Base-by-base conservation (phyloP, 176 grass and related monocot species). In the Carex myosuroides region DNA sequence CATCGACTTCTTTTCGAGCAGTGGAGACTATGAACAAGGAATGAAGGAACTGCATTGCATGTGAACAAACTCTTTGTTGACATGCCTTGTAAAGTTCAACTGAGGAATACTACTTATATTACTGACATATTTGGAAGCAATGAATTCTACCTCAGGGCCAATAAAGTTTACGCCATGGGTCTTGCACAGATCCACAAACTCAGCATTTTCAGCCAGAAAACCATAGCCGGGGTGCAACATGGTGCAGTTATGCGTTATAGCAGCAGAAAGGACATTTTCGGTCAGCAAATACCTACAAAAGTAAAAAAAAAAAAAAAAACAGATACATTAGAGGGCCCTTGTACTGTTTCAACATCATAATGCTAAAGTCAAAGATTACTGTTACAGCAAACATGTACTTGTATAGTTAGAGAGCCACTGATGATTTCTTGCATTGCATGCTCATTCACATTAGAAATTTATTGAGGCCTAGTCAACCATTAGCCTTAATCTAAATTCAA, bases 151-250 rank as follows among this genome's bases (percentile, higher is more conserved):
- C 85, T 90, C 86, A 39, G 88, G 88, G 7, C 88, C 88, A 60
- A 87, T 90, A 74, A 90, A 90, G 56, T 90, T 87, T 64, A 90
- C 81, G 52, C 81, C 72, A 81, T 90, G 88, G 11, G 53, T 78
- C 70, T 75, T 90, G 74, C 88, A 90, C 33, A 90, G 78, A 21
- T 90, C 88, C 52, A 90, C 88, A 87, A 90, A 90, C 32, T 59
- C 54, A 66, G 85, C 88, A 84, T 90, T 90, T 86, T 87, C 88
- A 65, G 88, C 54, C 37, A 90, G 85, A 70, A 90, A 90, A 81
- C 88, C 88, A 60, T 87, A 90, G 9, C 88, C 88, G 58, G 88
- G 88, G 79, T 90, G 88, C 80, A 90, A 81, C 88, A 90, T 90
- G 6, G 88, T 90, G 75, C 88, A 90, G n/a, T 79, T 83, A 41